Evolutionary conservation across 768 basidiomycete genomes (phyloP).

Genomic region (Wakefieldia striispora): DNA sequence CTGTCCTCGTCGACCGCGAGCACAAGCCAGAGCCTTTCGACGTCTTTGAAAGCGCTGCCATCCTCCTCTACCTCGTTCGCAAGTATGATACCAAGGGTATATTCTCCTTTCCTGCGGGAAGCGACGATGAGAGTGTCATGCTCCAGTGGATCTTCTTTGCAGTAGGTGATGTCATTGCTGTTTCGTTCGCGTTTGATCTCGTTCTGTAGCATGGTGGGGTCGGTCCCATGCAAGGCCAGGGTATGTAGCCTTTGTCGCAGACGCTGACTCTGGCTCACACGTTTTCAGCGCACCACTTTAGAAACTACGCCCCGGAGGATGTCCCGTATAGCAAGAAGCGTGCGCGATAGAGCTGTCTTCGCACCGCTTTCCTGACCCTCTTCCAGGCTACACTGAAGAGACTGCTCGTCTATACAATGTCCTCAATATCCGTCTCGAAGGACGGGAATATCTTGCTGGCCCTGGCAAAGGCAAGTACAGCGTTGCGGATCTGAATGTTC

Average conservation of each 20-base stretch:
- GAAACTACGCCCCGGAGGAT: slow-evolving; percentile 58
- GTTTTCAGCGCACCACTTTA: slow-evolving; percentile 65
- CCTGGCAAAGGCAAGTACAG: slow-evolving; percentile 62
- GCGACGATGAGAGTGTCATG: slow-evolving; percentile 64
- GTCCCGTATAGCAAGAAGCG: slow-evolving; percentile 69
- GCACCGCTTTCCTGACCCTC: slow-evolving; percentile 6
- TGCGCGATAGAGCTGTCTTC: slow-evolving; percentile 23
- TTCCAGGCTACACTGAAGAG: slow-evolving; percentile 72
- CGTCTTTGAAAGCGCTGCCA: slow-evolving; percentile 79
- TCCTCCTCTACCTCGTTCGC: slow-evolving; percentile 78
- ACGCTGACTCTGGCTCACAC: slow-evolving; percentile 8
- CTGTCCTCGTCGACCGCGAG: slow-evolving; percentile 59
- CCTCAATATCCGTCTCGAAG: slow-evolving; percentile 70
- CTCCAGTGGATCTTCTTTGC: slow-evolving; percentile 89
- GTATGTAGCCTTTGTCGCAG: slow-evolving; percentile 6
- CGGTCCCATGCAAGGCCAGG: slow-evolving; percentile 88
- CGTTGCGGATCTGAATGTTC: slow-evolving; percentile 70
- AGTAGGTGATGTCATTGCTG: slow-evolving; percentile 33
- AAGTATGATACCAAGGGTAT: slow-evolving; percentile 76
- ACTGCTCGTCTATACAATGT: slow-evolving; percentile 83
- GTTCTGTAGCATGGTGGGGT: slow-evolving; percentile 65
- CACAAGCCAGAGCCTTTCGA: slow-evolving; percentile 52
- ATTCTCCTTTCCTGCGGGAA: slow-evolving; percentile 63
- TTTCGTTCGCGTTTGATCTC: not conserved
- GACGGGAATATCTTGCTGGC: slow-evolving; percentile 80